Conservation (phyloP, 306 rosid genomes). For the Quercus agrifolia region DNA sequence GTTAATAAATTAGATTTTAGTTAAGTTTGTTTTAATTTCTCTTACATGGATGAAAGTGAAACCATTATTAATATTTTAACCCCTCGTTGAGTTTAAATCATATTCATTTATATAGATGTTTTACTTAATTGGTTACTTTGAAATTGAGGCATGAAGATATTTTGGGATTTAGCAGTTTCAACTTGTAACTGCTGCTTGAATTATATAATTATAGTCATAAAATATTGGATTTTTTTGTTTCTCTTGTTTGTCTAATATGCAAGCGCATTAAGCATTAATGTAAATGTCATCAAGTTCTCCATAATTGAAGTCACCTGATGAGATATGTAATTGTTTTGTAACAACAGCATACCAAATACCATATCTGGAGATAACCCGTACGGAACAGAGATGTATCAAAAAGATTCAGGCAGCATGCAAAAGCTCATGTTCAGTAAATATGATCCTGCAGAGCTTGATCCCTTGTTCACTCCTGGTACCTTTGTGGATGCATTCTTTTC, state of each 20-base stretch:
- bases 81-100: too few species aligned
- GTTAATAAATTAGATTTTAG: neutral
- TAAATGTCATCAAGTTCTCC: neutral
- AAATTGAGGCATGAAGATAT: neutral
- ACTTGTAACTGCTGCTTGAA: neutral
- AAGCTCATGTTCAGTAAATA: conserved; percentile 63
- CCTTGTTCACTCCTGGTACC: conserved; percentile 61
- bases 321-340: neutral
- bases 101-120: neutral
- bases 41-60: neutral
- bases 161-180: neutral
- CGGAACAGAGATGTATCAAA: conserved; percentile 81
- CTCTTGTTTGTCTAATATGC: neutral
- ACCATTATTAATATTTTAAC: too few species aligned
- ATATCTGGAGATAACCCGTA: conserved; percentile 46
- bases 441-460: conserved; percentile 64
- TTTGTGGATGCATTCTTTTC: conserved; percentile 77
- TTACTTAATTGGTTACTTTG: neutral
- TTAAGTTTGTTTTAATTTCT: neutral
- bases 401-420: conserved; percentile 60
- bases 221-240: neutral
- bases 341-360: conserved; percentile 72
- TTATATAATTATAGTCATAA: neutral
- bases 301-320: neutral
- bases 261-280: neutral